phyloP scores from a whole-genome alignment of 2,329 filamentous ascomycete genomes.

The Pseudogymnoascus sp. region DNA sequence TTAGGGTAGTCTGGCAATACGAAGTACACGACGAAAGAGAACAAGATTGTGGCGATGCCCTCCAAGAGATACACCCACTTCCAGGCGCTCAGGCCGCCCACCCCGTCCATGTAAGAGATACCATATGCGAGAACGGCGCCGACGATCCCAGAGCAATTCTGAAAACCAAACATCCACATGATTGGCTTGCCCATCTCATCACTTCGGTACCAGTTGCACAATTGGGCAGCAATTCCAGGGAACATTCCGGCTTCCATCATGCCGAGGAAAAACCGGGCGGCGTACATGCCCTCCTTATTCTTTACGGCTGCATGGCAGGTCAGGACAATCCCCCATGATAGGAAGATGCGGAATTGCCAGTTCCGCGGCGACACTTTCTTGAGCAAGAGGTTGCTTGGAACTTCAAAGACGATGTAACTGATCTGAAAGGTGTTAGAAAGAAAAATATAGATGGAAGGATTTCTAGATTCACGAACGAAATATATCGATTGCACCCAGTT shows the following conservation, averaged over 20 bases:
- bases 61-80: constrained; percentile 45
- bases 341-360: constrained; percentile 32
- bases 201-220: constrained; percentile 39
- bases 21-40: constrained; percentile 30
- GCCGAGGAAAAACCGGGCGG: constrained; percentile 34
- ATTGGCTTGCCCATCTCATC: constrained; percentile 36
- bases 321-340: constrained; percentile 32
- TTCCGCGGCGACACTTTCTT: constrained; percentile 29
- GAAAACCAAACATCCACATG: constrained; percentile 36
- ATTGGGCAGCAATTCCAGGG: constrained; percentile 33
- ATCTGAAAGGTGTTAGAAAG: constrained; percentile 22
- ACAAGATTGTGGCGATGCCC: constrained; percentile 34
- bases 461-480: constrained; percentile 24
- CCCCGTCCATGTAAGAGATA: constrained; percentile 35
- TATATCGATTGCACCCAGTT: constrained; percentile 34
- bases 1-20: constrained; percentile 39
- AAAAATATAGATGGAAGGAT: neutral
- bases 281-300: constrained; percentile 31
- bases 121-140: constrained; percentile 41
- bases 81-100: constrained; percentile 45
- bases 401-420: constrained; percentile 33
- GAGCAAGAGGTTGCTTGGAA: constrained; percentile 32
- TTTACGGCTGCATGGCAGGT: constrained; percentile 33
- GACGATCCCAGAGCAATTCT: constrained; percentile 30
- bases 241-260: constrained; percentile 36